phyloP scores from a whole-genome alignment of 345 rosid genomes.

The Citrus mangshanensis region DNA sequence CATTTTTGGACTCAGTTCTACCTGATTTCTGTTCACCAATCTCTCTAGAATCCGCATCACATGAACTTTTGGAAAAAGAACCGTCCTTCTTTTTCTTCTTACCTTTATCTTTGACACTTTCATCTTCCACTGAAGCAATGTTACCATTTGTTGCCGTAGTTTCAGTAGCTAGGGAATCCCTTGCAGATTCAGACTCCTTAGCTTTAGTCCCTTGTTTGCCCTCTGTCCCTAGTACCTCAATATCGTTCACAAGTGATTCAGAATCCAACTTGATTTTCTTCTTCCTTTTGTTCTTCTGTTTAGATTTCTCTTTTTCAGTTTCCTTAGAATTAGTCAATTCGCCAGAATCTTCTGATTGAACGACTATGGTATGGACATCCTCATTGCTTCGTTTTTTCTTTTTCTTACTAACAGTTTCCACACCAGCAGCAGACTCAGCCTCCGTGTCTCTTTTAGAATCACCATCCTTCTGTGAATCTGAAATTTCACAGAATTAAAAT shows the following conservation, averaged over 20 bases:
- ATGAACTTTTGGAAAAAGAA: neutral
- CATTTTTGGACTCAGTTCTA: slow-evolving; percentile 15
- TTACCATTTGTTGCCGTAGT: neutral
- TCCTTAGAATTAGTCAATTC: slow-evolving; percentile 5
- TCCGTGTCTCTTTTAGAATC: slow-evolving; percentile 11
- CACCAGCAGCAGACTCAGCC: slow-evolving; percentile 9
- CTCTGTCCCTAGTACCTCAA: slow-evolving; percentile 15
- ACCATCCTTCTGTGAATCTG: slow-evolving; percentile 14
- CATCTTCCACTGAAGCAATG: slow-evolving; percentile 17
- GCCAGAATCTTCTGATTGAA: slow-evolving; percentile 19
- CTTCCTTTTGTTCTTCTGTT: slow-evolving; percentile 38
- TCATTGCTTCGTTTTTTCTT: slow-evolving; percentile 22
- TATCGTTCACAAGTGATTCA: slow-evolving; percentile 2
- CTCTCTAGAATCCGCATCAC: slow-evolving; percentile 5
- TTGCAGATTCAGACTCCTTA: neutral
- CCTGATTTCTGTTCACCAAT: slow-evolving; percentile 14
- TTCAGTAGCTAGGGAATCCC: neutral
- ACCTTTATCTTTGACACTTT: slow-evolving; percentile 12
- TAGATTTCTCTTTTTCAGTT: slow-evolving; percentile 11
- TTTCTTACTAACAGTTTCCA: slow-evolving; percentile 10
- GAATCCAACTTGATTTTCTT: slow-evolving; percentile 36
- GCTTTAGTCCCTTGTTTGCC: slow-evolving; percentile 3
- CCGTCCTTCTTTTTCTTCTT: slow-evolving; percentile 23
- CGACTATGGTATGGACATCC: neutral
- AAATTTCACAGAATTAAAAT: slow-evolving; percentile 11